phyloP scores from a whole-genome alignment of 257 asterid genomes.

The Cruciata laevipes region DNA sequence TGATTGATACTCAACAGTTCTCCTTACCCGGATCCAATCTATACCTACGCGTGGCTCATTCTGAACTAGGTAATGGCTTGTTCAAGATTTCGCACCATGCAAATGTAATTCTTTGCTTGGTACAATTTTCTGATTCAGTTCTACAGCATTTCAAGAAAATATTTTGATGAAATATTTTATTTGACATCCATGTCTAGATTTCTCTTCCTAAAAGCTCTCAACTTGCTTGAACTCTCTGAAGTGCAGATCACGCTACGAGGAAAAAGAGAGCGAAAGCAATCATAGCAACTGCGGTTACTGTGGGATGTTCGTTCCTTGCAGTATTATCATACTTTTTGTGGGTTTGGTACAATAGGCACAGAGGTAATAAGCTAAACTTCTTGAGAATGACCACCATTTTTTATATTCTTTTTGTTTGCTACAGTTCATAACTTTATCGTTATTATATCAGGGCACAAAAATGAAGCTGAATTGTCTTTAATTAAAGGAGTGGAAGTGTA shows the following conservation, averaged over 20 bases:
- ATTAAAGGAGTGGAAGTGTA: not conserved
- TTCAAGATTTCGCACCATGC: not conserved
- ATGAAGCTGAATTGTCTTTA: not conserved
- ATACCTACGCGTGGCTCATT: constrained; percentile 39
- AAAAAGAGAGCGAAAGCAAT: constrained; percentile 20
- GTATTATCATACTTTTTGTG: constrained; percentile 23
- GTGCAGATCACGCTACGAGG: constrained; percentile 20
- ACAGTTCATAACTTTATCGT: not conserved
- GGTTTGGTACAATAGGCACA: constrained; percentile 30
- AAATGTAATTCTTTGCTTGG: too few species aligned
- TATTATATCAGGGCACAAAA: not conserved
- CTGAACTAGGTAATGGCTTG: constrained; percentile 40
- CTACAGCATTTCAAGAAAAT: not conserved
- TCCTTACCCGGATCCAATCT: constrained; percentile 30
- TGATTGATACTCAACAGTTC: constrained; percentile 39
- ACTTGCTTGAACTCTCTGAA: constrained; percentile 1
- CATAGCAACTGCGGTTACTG: constrained; percentile 24
- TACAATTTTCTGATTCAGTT: not conserved
- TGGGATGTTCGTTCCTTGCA: constrained; percentile 18
- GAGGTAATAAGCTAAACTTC: constrained; percentile 36
- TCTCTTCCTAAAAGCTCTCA: not conserved
- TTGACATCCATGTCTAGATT: not conserved
- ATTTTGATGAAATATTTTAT: not conserved
- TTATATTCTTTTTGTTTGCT: not conserved
- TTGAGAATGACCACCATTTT: not conserved